Base-by-base conservation (phyloP, 2,329 filamentous ascomycete species). In the Mycosphaerella sp. region DNA sequence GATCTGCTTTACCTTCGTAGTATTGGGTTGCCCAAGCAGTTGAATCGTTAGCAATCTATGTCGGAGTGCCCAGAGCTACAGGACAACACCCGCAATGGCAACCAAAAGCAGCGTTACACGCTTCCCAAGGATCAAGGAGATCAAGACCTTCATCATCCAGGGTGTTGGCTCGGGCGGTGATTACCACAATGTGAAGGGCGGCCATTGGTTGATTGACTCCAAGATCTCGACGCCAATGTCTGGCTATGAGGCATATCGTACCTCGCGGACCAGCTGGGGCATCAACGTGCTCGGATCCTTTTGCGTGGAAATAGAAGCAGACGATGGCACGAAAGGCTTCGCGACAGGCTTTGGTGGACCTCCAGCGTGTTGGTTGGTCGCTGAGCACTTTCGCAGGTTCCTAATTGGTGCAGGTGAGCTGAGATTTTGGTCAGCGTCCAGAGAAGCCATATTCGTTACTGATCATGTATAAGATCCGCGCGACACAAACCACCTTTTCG, bases 281-380 rank as follows among this genome's bases (percentile, higher is more conserved):
- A 96, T 96, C 77, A 96, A 96, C 63, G 89, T 95, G 6, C 74
- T 96, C 21, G 90, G 90, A 1, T 95, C 89, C 0, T 95, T 96
- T 72, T 86, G 89, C 62, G 80, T 96, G 6, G 89, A 95, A 71
- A 82, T 96, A 49, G 88, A 95, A 70, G 86, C 87, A 13, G 84
- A 80, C 6, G 89, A 96, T 74, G 90, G 90, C 59, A 93, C 87
- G n/a, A 86, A 91, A 61, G 90, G 90, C 34, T 93, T 95, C 68
- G 90, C 90, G 2, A 96, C 90, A 25, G 90, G 90, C 13, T 96
- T 96, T 66, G 90, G 90, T 67, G 90, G 90, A 1, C 90, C 90
- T 13, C 90, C 90, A 30, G 90, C 87, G 34, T 95, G 90, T 73
- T 96, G 90, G 90, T 80, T 96, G 45, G 86, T 93, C 37, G 86